phyloP scores from a whole-genome alignment of 2,329 filamentous ascomycete species.

The Talaromyces sp. region DNA sequence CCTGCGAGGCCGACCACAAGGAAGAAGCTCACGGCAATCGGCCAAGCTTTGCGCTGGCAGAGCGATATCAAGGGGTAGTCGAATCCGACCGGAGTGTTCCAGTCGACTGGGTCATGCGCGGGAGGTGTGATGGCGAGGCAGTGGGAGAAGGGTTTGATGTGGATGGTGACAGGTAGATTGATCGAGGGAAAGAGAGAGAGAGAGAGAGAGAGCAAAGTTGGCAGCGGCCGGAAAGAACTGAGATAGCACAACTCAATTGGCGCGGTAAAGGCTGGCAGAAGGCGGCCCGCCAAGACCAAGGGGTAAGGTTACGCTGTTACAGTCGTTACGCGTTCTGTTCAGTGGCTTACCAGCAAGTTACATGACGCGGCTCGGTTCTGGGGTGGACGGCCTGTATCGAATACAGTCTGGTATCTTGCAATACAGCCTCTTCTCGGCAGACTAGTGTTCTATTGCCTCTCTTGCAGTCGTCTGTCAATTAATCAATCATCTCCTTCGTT shows the following conservation, averaged over 20 bases:
- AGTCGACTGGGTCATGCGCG: slow-evolving; percentile 31
- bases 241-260: slow-evolving; percentile 8
- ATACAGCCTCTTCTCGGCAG: neutral
- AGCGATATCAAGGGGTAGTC: slow-evolving; percentile 26
- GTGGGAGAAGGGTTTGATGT: slow-evolving; percentile 15
- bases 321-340: neutral
- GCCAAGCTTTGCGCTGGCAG: slow-evolving; percentile 27
- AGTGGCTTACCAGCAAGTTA: neutral
- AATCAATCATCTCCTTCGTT: no score
- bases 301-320: neutral
- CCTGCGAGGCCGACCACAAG: slow-evolving; percentile 28
- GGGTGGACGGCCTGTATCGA: neutral
- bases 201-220: slow-evolving; percentile 25
- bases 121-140: slow-evolving; percentile 25
- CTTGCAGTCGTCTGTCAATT: neutral
- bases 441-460: neutral
- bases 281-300: slow-evolving; percentile 20
- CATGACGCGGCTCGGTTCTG: neutral
- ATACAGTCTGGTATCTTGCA: neutral
- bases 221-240: slow-evolving; percentile 4
- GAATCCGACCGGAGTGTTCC: slow-evolving; percentile 25
- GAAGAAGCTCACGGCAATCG: slow-evolving; percentile 28
- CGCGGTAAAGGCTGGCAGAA: slow-evolving; percentile 21
- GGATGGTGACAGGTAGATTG: neutral
- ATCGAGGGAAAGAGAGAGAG: no score